phyloP scores from a whole-genome alignment of 805 yeast genomes.

The Wickerhamomyces rabaulensis region DNA sequence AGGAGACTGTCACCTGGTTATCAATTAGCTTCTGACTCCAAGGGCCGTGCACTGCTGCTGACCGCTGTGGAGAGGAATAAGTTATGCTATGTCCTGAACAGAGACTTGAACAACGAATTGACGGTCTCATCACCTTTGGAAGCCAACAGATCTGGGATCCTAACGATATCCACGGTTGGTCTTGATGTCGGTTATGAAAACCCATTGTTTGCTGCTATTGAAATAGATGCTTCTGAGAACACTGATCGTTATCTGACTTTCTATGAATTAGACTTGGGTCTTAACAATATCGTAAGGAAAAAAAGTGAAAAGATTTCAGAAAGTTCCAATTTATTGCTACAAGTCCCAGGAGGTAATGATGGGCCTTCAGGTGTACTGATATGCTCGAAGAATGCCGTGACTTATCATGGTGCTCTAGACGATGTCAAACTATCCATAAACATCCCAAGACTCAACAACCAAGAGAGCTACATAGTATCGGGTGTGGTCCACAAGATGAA shows the following conservation, averaged over 20 bases:
- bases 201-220: constrained; percentile 81
- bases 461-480: constrained; percentile 37
- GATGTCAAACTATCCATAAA: constrained; percentile 35
- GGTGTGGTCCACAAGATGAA: constrained; percentile 67
- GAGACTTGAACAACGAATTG: constrained; percentile 40
- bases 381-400: constrained; percentile 50
- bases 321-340: constrained; percentile 48
- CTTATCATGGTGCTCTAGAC: constrained; percentile 42
- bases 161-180: constrained; percentile 52
- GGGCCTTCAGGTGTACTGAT: constrained; percentile 69
- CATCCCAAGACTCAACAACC: constrained; percentile 40
- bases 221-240: constrained; percentile 44
- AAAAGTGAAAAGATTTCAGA: constrained; percentile 34
- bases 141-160: constrained; percentile 41
- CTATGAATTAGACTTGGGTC: constrained; percentile 82
- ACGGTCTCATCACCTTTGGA: constrained; percentile 72
- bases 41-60: constrained; percentile 62
- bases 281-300: constrained; percentile 65
- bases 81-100: constrained; percentile 59
- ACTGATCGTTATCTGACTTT: constrained; percentile 42
- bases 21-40: constrained; percentile 63
- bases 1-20: constrained; percentile 74
- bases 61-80: constrained; percentile 72
- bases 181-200: constrained; percentile 77
- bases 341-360: constrained; percentile 67